These are phyloP conservation scores for Colletotrichum agaves DNA, from an alignment of 2,329 filamentous ascomycete genomes.

Conservation along the genomic window DNA sequence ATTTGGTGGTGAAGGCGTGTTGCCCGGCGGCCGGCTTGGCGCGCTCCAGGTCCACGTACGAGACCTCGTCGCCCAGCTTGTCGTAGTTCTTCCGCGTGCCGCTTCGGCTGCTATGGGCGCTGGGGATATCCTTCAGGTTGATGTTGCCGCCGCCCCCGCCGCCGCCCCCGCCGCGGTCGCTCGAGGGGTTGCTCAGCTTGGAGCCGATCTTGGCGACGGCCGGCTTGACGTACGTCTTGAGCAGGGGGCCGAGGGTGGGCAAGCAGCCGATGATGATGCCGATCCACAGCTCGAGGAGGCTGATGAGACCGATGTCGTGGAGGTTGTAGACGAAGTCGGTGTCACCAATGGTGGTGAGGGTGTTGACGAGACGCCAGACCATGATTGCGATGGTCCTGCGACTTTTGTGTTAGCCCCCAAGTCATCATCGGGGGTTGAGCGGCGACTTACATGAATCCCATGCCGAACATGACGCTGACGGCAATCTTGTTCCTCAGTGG, in stretches of 20 bases:
- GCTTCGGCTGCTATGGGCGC: constrained; percentile 1
- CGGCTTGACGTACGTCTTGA: constrained; percentile 41
- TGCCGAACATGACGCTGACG: constrained; percentile 46
- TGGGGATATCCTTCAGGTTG: constrained; percentile 19
- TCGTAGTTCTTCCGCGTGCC: constrained; percentile 21
- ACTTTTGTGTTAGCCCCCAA: not conserved
- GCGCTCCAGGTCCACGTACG: constrained; percentile 23
- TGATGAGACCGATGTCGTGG: constrained; percentile 49
- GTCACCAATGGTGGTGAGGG: constrained; percentile 38
- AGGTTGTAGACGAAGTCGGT: constrained; percentile 40
- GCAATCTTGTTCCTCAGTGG: constrained; percentile 48
- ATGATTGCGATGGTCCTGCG: constrained; percentile 51
- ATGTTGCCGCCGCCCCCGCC: constrained; percentile 3
- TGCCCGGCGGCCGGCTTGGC: not conserved
- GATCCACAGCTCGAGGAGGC: constrained; percentile 50
- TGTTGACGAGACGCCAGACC: constrained; percentile 49
- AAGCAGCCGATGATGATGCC: constrained; percentile 56
- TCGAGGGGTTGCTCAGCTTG: constrained; percentile 31
- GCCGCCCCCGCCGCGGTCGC: constrained; percentile 1
- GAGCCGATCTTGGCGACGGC: constrained; percentile 36
- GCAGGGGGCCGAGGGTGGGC: constrained; percentile 51
- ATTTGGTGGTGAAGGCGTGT: constrained; percentile 20
- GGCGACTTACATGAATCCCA: constrained; percentile 45
- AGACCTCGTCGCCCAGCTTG: constrained; percentile 21
- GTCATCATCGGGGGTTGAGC: accelerated